Conservation (phyloP, 345 rosid genomes). For the Pistacia vera region DNA sequence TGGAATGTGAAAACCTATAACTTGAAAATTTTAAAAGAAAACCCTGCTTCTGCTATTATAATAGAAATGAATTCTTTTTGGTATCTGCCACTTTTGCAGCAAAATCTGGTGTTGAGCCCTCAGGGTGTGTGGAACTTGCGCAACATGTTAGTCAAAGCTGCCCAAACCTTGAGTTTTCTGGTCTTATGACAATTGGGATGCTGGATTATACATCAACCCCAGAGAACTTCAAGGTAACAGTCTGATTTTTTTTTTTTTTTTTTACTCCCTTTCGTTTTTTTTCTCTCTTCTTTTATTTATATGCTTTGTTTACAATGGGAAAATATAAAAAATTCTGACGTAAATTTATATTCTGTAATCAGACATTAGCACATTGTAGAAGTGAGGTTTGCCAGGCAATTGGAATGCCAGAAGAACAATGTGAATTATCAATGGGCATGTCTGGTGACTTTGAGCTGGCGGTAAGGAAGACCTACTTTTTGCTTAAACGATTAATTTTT, state of each 20-base stretch:
- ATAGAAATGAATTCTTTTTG: conserved; percentile 4
- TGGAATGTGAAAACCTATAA: background rate
- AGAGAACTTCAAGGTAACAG: conserved; percentile 85
- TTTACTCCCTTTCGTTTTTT: background rate
- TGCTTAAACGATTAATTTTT: background rate
- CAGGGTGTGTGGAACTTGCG: conserved; percentile 78
- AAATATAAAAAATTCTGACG: background rate
- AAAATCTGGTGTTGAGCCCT: conserved; percentile 88
- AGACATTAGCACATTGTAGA: conserved; percentile 88
- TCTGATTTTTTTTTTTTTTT: background rate
- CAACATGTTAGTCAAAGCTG: conserved; percentile 67
- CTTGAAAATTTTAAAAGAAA: background rate
- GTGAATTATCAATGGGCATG: conserved; percentile 99
- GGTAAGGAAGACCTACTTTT: conserved; percentile 44
- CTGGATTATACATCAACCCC: conserved; percentile 90
- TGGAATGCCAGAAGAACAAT: conserved; percentile 78
- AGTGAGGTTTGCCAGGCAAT: conserved; percentile 84
- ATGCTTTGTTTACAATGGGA: conserved; percentile 2
- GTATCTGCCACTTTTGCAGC: conserved; percentile 52
- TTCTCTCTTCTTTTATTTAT: background rate
- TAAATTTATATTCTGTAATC: conserved; percentile 18
- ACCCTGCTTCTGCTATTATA: background rate
- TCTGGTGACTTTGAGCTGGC: conserved; percentile 92
- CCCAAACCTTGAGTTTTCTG: conserved; percentile 77
- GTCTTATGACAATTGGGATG: conserved; percentile 98